Percentiles rank a stretch among this genome's conserved stretches.
phyloP scores from a whole-genome alignment of 495 filamentous ascomycete genomes.

The Filosporella fistucella region DNA sequence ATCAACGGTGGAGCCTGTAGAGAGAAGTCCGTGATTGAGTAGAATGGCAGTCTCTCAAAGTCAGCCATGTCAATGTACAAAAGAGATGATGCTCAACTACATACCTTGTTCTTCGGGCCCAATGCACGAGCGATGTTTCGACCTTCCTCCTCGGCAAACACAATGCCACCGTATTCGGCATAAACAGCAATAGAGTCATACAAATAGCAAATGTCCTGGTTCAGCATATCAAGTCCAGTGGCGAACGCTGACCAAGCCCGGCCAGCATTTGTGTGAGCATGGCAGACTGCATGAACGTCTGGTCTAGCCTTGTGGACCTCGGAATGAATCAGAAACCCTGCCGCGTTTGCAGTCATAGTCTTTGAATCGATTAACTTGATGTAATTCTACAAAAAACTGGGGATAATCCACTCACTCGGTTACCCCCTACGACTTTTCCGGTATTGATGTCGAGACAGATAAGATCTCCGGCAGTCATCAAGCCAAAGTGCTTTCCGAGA shows the following conservation, averaged over 20 bases:
- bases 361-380: neutral
- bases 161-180: constrained; percentile 50
- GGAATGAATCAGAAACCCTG: constrained; percentile 65
- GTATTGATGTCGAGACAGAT: constrained; percentile 49
- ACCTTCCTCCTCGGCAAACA: constrained; percentile 46
- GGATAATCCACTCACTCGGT: constrained; percentile 17
- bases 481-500: constrained; percentile 50
- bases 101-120: constrained; percentile 36
- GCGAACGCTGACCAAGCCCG: constrained; percentile 50
- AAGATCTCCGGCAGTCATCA: constrained; percentile 47
- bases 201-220: constrained; percentile 52
- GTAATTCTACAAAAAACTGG: neutral
- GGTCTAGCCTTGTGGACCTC: constrained; percentile 51
- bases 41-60: constrained; percentile 35
- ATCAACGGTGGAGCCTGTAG: constrained; percentile 48
- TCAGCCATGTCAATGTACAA: neutral
- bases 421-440: constrained; percentile 48
- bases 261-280: constrained; percentile 48
- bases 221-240: constrained; percentile 51
- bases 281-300: constrained; percentile 48
- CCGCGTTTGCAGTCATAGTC: constrained; percentile 51
- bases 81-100: too few relatives aligned
- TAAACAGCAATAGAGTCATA: constrained; percentile 48
- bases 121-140: constrained; percentile 43
- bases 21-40: constrained; percentile 51